Percentiles rank a stretch among this genome's conserved stretches.
Conservation (phyloP, 2,329 filamentous ascomycete genomes). For the Penicillium sp. region DNA sequence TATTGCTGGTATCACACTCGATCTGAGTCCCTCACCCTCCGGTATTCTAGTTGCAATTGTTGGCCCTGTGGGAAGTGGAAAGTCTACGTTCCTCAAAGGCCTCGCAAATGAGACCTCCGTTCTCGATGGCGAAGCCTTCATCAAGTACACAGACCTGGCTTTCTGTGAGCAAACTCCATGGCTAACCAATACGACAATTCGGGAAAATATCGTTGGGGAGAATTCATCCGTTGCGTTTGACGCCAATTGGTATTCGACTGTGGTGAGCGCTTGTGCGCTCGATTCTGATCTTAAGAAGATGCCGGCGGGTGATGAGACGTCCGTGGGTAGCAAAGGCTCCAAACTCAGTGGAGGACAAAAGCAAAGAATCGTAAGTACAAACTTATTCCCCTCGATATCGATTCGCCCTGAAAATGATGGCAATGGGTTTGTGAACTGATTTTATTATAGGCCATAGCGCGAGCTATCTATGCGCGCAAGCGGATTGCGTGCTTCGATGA, state of each 20-base stretch:
- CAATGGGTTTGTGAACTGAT: not conserved
- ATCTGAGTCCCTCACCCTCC: not conserved
- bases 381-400: not conserved
- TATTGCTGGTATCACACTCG: constrained; percentile 2
- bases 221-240: constrained; percentile 12
- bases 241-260: constrained; percentile 13
- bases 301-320: constrained; percentile 31
- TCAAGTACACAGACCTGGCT: constrained; percentile 19
- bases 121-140: constrained; percentile 12
- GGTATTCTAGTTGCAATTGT: constrained; percentile 41
- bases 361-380: constrained; percentile 36
- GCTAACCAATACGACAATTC: constrained; percentile 28
- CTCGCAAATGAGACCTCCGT: constrained; percentile 32
- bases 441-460: constrained; percentile 34
- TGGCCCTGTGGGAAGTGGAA: constrained; percentile 50
- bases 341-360: constrained; percentile 48
- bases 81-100: constrained; percentile 44
- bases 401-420: not conserved
- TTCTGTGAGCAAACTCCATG: constrained; percentile 31
- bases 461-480: constrained; percentile 44
- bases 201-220: constrained; percentile 30
- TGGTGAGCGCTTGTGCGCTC: constrained; percentile 23
- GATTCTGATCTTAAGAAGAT: constrained; percentile 30
- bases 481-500: constrained; percentile 46
- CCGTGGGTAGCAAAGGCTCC: constrained; percentile 45